These are phyloP conservation scores for Termitomyces sp. DNA, from an alignment of 1,284 basidiomycete species.

Conservation along the genomic window DNA sequence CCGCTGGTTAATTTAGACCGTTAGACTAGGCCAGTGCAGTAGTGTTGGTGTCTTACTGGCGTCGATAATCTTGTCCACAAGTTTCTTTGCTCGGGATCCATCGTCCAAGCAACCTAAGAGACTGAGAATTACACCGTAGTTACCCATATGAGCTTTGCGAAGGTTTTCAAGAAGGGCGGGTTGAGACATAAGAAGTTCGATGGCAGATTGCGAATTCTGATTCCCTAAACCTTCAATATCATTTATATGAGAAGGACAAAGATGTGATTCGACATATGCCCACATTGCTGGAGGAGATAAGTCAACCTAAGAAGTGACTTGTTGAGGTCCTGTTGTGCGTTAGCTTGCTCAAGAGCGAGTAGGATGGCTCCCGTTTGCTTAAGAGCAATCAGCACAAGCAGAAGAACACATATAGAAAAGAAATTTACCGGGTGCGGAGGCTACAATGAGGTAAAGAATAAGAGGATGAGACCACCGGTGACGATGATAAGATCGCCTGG, in stretches of 20 bases:
- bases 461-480: neutral
- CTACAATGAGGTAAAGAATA: neutral
- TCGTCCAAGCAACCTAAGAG: slow-evolving; percentile 85
- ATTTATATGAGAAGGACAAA: neutral
- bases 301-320: slow-evolving; percentile 81
- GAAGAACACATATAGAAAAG: neutral
- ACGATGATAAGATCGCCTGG: neutral
- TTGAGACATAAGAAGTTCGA: slow-evolving; percentile 78
- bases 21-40: neutral
- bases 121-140: slow-evolving; percentile 86
- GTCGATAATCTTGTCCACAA: slow-evolving; percentile 88
- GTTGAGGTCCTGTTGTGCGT: slow-evolving; percentile 80
- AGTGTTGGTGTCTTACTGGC: slow-evolving; percentile 55
- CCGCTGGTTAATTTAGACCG: slow-evolving; percentile 33
- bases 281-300: slow-evolving; percentile 78
- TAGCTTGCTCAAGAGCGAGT: slow-evolving; percentile 70
- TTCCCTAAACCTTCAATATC: slow-evolving; percentile 46
- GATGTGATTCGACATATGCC: slow-evolving; percentile 17
- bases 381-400: neutral
- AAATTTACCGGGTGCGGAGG: slow-evolving; percentile 14
- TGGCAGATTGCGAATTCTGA: slow-evolving; percentile 66
- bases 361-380: slow-evolving; percentile 54
- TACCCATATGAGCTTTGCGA: slow-evolving; percentile 83
- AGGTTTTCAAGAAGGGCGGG: slow-evolving; percentile 80
- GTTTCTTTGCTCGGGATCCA: slow-evolving; percentile 74